Evolutionary conservation across 257 asterid species (phyloP).

Genomic region (Schizonepeta tenuifolia): DNA sequence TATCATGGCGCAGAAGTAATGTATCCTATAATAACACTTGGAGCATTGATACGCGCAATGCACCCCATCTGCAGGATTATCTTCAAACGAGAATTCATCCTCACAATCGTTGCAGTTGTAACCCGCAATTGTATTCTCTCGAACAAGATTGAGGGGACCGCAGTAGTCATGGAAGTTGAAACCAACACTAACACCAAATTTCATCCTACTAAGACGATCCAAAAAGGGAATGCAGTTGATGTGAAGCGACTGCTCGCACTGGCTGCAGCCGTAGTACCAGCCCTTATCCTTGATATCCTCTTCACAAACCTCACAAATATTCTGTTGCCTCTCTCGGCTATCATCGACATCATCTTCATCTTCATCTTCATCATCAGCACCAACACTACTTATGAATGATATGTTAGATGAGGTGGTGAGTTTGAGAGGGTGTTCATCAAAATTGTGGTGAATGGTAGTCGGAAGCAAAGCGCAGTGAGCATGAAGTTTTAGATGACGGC

Average conservation of each 20-base stretch:
- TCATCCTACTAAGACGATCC: neutral
- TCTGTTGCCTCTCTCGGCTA: neutral
- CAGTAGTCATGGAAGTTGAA: neutral
- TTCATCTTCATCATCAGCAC: no score
- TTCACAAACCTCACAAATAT: slow-evolving; percentile 28
- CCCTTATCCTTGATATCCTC: neutral
- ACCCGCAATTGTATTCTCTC: neutral
- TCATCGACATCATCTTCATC: neutral
- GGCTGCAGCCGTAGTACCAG: slow-evolving; percentile 27
- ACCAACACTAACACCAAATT: slow-evolving; percentile 1
- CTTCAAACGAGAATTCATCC: neutral
- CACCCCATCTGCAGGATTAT: neutral
- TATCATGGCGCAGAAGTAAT: neutral
- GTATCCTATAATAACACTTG: neutral
- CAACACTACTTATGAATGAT: neutral
- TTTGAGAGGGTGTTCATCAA: slow-evolving; percentile 11
- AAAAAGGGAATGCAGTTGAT: slow-evolving; percentile 5
- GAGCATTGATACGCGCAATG: slow-evolving; percentile 18
- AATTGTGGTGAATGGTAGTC: neutral
- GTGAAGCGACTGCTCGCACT: slow-evolving; percentile 20
- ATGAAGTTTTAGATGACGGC: neutral
- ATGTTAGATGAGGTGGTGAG: neutral
- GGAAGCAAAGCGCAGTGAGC: slow-evolving; percentile 12
- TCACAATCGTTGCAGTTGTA: neutral
- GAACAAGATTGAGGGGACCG: slow-evolving; percentile 3